phyloP scores from a whole-genome alignment of 1,284 basidiomycete genomes.

The Inonotus hispidus region DNA sequence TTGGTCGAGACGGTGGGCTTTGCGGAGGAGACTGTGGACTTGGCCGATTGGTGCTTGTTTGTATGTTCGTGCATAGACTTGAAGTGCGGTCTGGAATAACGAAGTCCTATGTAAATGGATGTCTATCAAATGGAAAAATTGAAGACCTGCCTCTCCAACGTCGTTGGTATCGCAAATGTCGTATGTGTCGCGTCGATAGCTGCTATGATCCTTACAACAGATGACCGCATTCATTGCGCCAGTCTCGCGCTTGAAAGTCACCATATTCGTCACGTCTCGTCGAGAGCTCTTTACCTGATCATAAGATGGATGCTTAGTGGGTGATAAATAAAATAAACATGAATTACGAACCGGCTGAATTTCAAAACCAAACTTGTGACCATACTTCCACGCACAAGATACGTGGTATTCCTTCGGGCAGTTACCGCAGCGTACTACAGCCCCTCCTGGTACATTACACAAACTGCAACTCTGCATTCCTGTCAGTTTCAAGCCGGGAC shows the following conservation, averaged over 20 bases:
- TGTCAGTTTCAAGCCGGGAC: background rate
- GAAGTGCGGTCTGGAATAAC: conserved; percentile 66
- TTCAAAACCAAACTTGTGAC: conserved; percentile 87
- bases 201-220: conserved; percentile 80
- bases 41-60: conserved; percentile 70
- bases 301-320: background rate
- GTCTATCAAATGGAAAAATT: conserved; percentile 10
- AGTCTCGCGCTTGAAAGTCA: conserved; percentile 82
- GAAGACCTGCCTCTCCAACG: conserved; percentile 56
- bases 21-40: conserved; percentile 78
- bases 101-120: background rate
- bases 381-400: conserved; percentile 84
- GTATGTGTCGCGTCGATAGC: conserved; percentile 60
- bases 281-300: conserved; percentile 68
- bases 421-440: conserved; percentile 79
- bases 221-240: conserved; percentile 81
- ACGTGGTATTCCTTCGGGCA: conserved; percentile 81
- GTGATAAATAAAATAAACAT: conserved; percentile 9
- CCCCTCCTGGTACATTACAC: conserved; percentile 64
- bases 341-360: conserved; percentile 64
- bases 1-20: conserved; percentile 75
- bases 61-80: conserved; percentile 79
- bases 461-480: conserved; percentile 52
- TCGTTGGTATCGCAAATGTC: conserved; percentile 85
- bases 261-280: conserved; percentile 56